Evolutionary conservation across 768 basidiomycete genomes (phyloP), one percentile per base, ranked within the genome.

Genomic region (Podaxis rugospora): DNA sequence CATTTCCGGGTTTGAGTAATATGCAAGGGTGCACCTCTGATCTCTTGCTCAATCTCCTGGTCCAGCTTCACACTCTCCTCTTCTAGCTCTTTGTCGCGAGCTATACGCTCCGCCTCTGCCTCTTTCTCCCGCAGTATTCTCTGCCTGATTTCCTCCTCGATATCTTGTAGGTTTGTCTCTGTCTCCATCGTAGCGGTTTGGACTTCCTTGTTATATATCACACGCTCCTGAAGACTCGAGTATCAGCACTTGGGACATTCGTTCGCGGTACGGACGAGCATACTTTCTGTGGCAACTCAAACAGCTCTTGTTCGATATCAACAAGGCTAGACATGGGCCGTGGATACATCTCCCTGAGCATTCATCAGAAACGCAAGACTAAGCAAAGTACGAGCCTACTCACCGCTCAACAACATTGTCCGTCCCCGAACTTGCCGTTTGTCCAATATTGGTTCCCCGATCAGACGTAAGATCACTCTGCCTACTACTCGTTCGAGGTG

Each of bases 241-340:
- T 11, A 9, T 49, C 6, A 49, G 25, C 9, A 16, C 18, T 23
- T 21, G 21, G 21, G 11, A 21, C 47, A 25, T 2, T 23, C 5
- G 11, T 21, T 13, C 21, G 6, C 7, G 11, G 40, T 42, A 5
- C 16, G 40, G 47, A 57, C 10, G 47, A 11, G 67, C 77, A 51
- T 58, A 93, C 94, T 78, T 90, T 93, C 67, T 89, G 86, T 2
- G 94, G 94, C 10, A 95, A 75, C 66, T 95, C 94, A 66, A 93
- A 96, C 4, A 97, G 76, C 69, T 97, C 95, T 68, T 93, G 88
- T 64, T 94, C 91, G 16, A 92, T 81, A 65, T 96, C 92, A 53
- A 96, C 83, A n/a, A 94, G 80, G 68, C 93, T 92, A n/a, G 83
- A 83, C 46, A 86, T 76, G 32, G 82, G 79, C 46, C 89, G 80